Base-by-base conservation (phyloP, 176 grass and related monocot genomes). In the Metroxylon sagu region DNA sequence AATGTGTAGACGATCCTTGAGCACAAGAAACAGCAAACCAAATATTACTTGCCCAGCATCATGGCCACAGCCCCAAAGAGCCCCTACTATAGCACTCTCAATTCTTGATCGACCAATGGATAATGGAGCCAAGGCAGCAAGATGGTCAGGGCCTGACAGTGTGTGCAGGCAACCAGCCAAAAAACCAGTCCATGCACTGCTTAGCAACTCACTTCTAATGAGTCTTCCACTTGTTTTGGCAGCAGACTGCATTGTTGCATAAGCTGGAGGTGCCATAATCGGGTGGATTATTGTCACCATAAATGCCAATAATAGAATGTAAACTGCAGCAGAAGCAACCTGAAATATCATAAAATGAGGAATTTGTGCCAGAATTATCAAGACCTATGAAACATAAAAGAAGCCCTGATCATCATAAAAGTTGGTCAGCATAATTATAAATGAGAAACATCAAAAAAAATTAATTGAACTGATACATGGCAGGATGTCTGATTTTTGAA, bases 11-110 rank as follows among this genome's bases (percentile, higher is more conserved):
- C 81, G 76, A 49, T 98, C 93, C 75, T 98, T 98, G 54, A 92
- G 87, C 63, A 92, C 31, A 59, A 88, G 76, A 64, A 98, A 98
- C 53, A 98, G 76, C 77, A 98, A 70, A 14, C 93, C 93, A 14
- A 98, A 98, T 55, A 98, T 85, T 29, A 92, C 79, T 75, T 98
- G 93, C 18, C 87, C 87, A 4, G 87, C 93, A 30, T 98, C 93
- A 62, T 98, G 93, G 8, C 93, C 93, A 71, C 88, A 98, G 16
- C 93, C 87, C 93, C 93, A 97, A 43, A 97, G 93, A 17, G 93
- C 87, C 29, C 89, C 85, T 16, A 89, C 89, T 14, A 98, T 49
- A 12, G 87, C 93, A 29, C 93, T 92, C 77, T 98, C 87, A 6
- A 90, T 73, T 18, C 70, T 76, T 66, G 84, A 78, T 80, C 93